phyloP scores from a whole-genome alignment of 202 grass and related monocot genomes.

The Dendrocalamus latiflorus region DNA sequence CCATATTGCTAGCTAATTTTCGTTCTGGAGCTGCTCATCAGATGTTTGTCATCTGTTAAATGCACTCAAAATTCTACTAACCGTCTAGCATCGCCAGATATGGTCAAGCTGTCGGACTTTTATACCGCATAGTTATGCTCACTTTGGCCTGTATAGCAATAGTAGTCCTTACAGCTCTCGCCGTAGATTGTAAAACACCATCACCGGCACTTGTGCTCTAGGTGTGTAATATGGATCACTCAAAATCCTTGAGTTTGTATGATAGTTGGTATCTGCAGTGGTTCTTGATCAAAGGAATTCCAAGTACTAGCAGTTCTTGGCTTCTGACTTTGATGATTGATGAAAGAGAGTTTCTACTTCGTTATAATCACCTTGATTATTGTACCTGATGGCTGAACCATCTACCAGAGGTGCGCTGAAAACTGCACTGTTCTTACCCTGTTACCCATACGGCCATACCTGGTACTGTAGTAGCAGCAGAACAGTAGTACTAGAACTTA shows the following conservation, averaged over 20 bases:
- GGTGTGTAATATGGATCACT: slow-evolving; percentile 1
- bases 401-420: background rate
- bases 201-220: background rate
- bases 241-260: background rate
- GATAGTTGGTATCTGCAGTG: background rate
- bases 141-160: slow-evolving; percentile 23
- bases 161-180: background rate
- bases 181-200: background rate
- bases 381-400: background rate
- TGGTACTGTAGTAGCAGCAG: background rate
- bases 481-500: no score
- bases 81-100: background rate
- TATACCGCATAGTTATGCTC: background rate
- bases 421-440: background rate
- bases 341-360: background rate
- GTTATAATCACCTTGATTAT: background rate
- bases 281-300: background rate
- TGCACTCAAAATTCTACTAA: background rate
- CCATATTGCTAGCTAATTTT: slow-evolving; percentile 16
- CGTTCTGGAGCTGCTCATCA: background rate
- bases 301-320: background rate
- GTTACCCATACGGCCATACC: background rate
- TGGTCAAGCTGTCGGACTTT: background rate
- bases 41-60: background rate
- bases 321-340: background rate